These are phyloP conservation scores for Rhizopogon salebrosus DNA, from an alignment of 768 basidiomycete genomes.

Conservation along the genomic window DNA sequence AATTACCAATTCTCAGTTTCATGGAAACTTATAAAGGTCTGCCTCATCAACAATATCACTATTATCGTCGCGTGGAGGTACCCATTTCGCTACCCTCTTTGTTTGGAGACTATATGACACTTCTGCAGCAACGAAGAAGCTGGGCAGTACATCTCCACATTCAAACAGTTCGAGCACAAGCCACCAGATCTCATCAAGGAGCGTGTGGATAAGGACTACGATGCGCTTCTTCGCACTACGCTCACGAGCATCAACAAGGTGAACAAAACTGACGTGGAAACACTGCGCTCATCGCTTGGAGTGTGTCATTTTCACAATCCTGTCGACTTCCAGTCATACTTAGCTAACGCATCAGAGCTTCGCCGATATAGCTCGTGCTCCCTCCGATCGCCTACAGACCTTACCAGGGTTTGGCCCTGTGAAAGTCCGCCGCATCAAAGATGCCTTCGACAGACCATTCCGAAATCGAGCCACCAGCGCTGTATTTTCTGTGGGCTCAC, in stretches of 20 bases:
- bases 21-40: conserved; percentile 42
- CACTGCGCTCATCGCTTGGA: conserved; percentile 85
- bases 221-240: conserved; percentile 71
- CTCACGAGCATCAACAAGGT: conserved; percentile 89
- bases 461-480: conserved; percentile 57
- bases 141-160: conserved; percentile 83
- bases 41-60: conserved; percentile 90
- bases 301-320: conserved; percentile 43
- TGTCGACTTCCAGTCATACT: conserved; percentile 1
- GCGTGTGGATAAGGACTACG: conserved; percentile 84
- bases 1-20: conserved; percentile 1
- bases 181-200: conserved; percentile 94
- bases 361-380: conserved; percentile 69
- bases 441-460: conserved; percentile 89
- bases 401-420: conserved; percentile 93
- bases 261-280: conserved; percentile 97
- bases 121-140: conserved; percentile 76
- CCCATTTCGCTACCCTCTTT: conserved; percentile 16
- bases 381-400: conserved; percentile 67
- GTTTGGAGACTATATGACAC: neutral
- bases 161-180: conserved; percentile 92
- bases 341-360: conserved; percentile 59
- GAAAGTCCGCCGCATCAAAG: conserved; percentile 87
- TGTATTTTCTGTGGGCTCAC: conserved; percentile 29
- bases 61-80: conserved; percentile 91